Base-by-base conservation (phyloP, 2,329 filamentous ascomycete genomes). In the Trichoderma cornu-damae region DNA sequence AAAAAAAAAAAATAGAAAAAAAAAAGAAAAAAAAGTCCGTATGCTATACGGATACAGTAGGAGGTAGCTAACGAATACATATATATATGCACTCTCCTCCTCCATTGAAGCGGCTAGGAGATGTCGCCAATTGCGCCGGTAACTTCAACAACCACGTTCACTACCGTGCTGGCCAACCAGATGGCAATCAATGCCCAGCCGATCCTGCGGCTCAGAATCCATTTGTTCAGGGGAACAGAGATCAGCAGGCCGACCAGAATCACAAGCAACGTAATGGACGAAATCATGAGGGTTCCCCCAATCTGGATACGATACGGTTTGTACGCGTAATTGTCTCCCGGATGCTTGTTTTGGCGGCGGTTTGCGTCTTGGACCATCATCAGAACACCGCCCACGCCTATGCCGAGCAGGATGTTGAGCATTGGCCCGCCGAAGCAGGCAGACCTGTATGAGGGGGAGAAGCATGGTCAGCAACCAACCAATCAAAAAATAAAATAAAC, bases 351-450 rank as follows among this genome's bases (percentile, higher is more conserved):
- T 60, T 89, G 84, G 52, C 78, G 78, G 61, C 83, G 78, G 64
- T 87, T 82, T 16, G 87, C 88, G 30, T 83, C 80, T 55, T 81
- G 80, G 14, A 95, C 79, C 57, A 89, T 92, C 81, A 96, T 94
- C 69, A 92, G 95, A 37, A 90, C 81, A 14, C 94, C 94, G 24
- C 88, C 89, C 3, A 97, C 78, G n/a, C 94, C 94, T 52, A 99
- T 92, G 0, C 94, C 94, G 3, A 99, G 82, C 0, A 99, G 76
- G 61, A 99, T 99, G 66, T 99, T 99, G 38, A 99, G 82, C 90
- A 99, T 93, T 0, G 94, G 94, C 0, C 94, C 95, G n/a, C 94
- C 94, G 69, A 99, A 96, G 69, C 94, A 99, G 4, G 94, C 94
- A 32, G 89, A 92, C 38, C 81, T 84, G 61, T 6, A n/a, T n/a